Base-by-base conservation (phyloP, 1,139 yeast species). In the Yamadazyma jaroonii region DNA sequence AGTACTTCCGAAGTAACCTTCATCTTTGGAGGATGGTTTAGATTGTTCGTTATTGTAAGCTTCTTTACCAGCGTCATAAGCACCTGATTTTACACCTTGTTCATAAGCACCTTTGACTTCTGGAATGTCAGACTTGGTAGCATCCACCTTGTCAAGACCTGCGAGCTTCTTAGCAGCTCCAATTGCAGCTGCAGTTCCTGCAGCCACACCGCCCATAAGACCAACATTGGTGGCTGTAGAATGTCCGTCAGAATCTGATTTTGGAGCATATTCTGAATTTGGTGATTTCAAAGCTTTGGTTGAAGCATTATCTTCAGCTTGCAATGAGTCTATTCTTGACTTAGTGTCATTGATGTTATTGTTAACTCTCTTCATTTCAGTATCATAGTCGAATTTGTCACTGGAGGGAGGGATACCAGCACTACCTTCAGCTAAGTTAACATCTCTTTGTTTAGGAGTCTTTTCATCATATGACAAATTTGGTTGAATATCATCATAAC, bases 341-440 rank as follows among this genome's bases (percentile, higher is more conserved):
- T 58, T 57, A n/a, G 64, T 59, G 14, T 44, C 41, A 30, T 47
- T 52, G 25, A 59, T 57, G 37, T 57, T 54, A 25, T 47, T 38
- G 43, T 58, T 59, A 37, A 58, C 51, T 32, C 48, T 50, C 34
- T 45, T 41, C 35, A 57, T 40, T 37, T 59, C 59, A 9, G 40
- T 39, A 11, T 57, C 56, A 38, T 58, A 57, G 43, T 54, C 53
- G 31, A 52, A 51, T 20, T 50, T 33, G n/a, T 37, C 22, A 30
- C 31, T 29, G 4, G 58, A 46, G 9, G 59, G 57, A 24, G 54
- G 47, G 22, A 49, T 37, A 12, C 43, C 43, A 14, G 42, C 42
- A 11, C 22, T 13, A 9, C 36, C 39, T 11, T 8, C 34, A 8
- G 17, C 17, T 6, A 22, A n/a, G 9, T 14, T 31, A 24, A 22